These are phyloP conservation scores for Bryum argenteum DNA, from an alignment of 225 moss, liverwort and hornwort genomes.

Conservation along the genomic window DNA sequence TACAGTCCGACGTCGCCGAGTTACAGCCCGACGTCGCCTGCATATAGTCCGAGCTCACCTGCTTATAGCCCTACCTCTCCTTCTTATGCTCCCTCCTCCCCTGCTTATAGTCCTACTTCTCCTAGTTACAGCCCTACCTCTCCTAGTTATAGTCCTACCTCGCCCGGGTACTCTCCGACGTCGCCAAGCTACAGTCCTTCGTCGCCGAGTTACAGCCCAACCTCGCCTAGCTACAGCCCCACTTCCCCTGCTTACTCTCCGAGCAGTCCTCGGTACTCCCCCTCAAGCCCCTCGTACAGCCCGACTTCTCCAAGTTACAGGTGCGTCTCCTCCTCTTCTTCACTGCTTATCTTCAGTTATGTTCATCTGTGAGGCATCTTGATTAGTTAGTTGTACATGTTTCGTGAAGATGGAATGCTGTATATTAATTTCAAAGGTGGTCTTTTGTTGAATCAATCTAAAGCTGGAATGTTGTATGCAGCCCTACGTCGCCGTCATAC, in stretches of 20 bases:
- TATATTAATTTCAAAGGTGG: too few species aligned
- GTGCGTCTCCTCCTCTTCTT: constrained; percentile 32
- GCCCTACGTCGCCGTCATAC: constrained; percentile 96
- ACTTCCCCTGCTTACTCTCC: constrained; percentile 92
- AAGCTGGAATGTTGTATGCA: constrained; percentile 43
- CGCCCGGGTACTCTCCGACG: constrained; percentile 85
- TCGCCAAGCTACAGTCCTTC: constrained; percentile 87
- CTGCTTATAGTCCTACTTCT: constrained; percentile 58
- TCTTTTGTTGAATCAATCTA: constrained; percentile 35
- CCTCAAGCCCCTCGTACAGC: constrained; percentile 90
- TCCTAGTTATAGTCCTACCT: constrained; percentile 89
- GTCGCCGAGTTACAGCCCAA: constrained; percentile 80
- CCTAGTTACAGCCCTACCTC: constrained; percentile 86
- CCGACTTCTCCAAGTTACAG: constrained; percentile 95
- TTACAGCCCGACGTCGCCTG: constrained; percentile 47
- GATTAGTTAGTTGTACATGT: not conserved
- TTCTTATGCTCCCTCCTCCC: constrained; percentile 53
- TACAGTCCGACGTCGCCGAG: constrained; percentile 88
- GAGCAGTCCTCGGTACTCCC: constrained; percentile 93
- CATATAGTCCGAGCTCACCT: constrained; percentile 40
- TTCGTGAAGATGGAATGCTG: too few species aligned
- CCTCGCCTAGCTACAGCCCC: constrained; percentile 74
- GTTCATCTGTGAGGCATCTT: not conserved
- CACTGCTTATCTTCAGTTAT: not conserved
- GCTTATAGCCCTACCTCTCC: constrained; percentile 82